These are phyloP conservation scores for Boletus eberwhitei DNA, from an alignment of 768 basidiomycete genomes.

Conservation along the genomic window DNA sequence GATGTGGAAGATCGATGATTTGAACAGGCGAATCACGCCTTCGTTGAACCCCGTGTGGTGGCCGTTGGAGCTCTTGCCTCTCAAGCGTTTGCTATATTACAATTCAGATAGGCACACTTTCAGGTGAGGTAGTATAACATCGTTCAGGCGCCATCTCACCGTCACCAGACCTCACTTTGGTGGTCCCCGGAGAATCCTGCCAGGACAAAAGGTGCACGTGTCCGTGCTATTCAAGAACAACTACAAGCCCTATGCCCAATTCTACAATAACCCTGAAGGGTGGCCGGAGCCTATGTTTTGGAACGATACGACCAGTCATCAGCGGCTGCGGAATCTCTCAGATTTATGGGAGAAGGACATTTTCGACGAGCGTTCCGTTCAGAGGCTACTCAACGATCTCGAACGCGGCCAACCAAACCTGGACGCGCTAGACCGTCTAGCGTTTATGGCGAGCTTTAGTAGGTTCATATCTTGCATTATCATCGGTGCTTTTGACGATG, in stretches of 20 bases:
- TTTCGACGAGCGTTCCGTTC: conserved; percentile 21
- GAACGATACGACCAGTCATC: conserved; percentile 24
- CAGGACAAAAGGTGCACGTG: conserved; percentile 32
- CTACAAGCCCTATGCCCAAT: conserved; percentile 26
- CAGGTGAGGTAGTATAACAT: conserved; percentile 7
- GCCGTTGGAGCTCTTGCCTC: conserved; percentile 22
- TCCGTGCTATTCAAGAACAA: conserved; percentile 30
- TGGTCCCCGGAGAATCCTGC: conserved; percentile 24
- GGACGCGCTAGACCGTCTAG: conserved; percentile 25
- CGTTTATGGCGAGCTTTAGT: conserved; percentile 32
- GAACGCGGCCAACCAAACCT: conserved; percentile 11
- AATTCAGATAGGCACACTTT: conserved; percentile 24
- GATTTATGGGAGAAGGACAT: conserved; percentile 30
- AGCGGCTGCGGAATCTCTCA: conserved; percentile 15
- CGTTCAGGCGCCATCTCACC: conserved; percentile 4
- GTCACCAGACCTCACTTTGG: conserved; percentile 26
- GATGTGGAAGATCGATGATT: conserved; percentile 28
- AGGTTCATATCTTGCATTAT: neutral
- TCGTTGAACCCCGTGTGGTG: conserved; percentile 22
- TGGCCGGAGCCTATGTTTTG: conserved; percentile 32
- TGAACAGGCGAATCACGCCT: conserved; percentile 20
- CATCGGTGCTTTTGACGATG: neutral
- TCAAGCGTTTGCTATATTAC: conserved; percentile 27
- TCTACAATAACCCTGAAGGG: conserved; percentile 17
- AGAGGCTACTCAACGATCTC: conserved; percentile 19